Percentiles rank a stretch among this genome's conserved stretches.
Conservation (phyloP, 176 grass and related monocot species). For the Phoenix dactylifera region DNA sequence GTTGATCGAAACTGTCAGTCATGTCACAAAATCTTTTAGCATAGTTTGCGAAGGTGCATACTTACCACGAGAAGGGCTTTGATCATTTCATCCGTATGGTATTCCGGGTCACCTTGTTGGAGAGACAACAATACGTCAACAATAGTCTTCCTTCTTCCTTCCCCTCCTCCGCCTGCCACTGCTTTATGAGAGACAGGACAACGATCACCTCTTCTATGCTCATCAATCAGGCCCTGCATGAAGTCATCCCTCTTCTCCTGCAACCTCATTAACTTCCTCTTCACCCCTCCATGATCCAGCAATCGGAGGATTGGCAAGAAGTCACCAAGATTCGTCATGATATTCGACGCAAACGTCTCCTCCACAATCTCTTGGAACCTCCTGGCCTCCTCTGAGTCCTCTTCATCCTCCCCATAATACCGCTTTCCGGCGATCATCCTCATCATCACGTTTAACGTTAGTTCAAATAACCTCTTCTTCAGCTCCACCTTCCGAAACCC, state of each 20-base stretch:
- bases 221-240: slow-evolving; percentile 40
- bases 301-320: slow-evolving; percentile 55
- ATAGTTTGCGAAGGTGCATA: neutral
- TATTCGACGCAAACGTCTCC: slow-evolving; percentile 16
- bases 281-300: slow-evolving; percentile 39
- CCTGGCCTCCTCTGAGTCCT: slow-evolving; percentile 37
- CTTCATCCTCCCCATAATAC: slow-evolving; percentile 30
- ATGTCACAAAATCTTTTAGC: no score
- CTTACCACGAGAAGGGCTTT: slow-evolving; percentile 36
- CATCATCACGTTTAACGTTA: slow-evolving; percentile 51
- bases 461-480: slow-evolving; percentile 47
- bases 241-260: slow-evolving; percentile 34
- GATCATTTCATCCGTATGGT: slow-evolving; percentile 53
- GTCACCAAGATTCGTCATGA: slow-evolving; percentile 40
- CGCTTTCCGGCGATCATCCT: slow-evolving; percentile 47
- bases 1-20: no score
- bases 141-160: slow-evolving; percentile 42
- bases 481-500: slow-evolving; percentile 31
- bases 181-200: no score
- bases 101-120: slow-evolving; percentile 44
- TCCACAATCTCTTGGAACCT: slow-evolving; percentile 36
- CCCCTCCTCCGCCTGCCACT: neutral
- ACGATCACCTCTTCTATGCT: slow-evolving; percentile 17
- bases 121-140: slow-evolving; percentile 40
- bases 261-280: slow-evolving; percentile 25